Base-by-base conservation (phyloP, 345 rosid species). In the Isatis tinctoria region DNA sequence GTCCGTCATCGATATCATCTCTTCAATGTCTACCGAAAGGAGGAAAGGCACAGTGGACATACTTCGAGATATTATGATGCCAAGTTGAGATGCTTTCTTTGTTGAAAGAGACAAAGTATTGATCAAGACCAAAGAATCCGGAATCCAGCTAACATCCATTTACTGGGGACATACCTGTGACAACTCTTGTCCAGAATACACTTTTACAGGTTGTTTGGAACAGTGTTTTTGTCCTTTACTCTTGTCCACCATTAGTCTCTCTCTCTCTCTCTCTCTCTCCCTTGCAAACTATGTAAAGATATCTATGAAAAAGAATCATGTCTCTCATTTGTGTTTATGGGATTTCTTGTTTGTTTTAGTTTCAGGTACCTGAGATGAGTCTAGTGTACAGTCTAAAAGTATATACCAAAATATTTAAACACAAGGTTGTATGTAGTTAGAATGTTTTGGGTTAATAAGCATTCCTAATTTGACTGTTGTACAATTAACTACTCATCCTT, bases 91-190 rank as follows among this genome's bases (percentile, higher is more conserved):
- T 17, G 49, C 26, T 60, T 60, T 71, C 27, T 73, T 56, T 44
- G 40, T 65, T 58, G 47, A 45, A 24, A 22, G 60, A 74, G 66
- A 26, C 27, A 3, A 26, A 44, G 35, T 39, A 27, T 36, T 59
- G 65, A 20, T 59, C 53, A 67, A 60, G 27, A 48, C 53, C 27
- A 48, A 37, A 8, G 24, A 26, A n/a, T 58, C 7, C 17, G 5
- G 24, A 26, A n/a, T 58, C 7, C 24, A 66, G 78, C 35, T 66
- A 44, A 56, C 44, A 65, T 12, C 66, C 56, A 35, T 17, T 33
- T 44, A 65, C 66, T 74, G 66, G 78, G 78, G 60, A 47, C 67
- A 59, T 28, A 36, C 28, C 14, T 28, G 61, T 59, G 44, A 67
- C 67, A 67, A 36, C 39, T 47, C 73, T 72, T 66, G 52, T 65